Conservation (phyloP, 352 stramenopile species). For the Elongisporangium anandrum region DNA sequence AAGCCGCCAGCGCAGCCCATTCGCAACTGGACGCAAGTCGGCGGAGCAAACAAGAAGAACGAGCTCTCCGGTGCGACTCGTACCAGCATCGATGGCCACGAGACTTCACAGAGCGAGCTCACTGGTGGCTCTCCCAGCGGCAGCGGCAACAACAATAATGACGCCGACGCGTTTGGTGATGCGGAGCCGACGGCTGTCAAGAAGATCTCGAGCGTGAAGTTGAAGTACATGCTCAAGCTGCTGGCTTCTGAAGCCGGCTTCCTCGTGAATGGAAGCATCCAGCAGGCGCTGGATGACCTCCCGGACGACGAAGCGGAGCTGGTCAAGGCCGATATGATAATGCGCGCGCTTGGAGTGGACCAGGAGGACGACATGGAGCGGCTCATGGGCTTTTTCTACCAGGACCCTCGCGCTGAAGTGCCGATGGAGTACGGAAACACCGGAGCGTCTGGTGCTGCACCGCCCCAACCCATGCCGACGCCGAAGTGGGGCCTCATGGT, state of each 20-base stretch:
- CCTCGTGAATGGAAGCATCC: slow-evolving; percentile 76
- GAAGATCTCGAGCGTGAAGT: slow-evolving; percentile 75
- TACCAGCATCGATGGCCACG: slow-evolving; percentile 2
- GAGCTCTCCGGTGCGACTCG: slow-evolving; percentile 4
- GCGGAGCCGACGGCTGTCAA: slow-evolving; percentile 34
- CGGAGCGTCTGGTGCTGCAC: slow-evolving; percentile 3
- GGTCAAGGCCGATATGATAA: slow-evolving; percentile 85
- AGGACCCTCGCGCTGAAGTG: slow-evolving; percentile 58
- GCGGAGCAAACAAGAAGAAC: slow-evolving; percentile 21
- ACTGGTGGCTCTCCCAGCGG: slow-evolving; percentile 7
- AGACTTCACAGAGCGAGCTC: slow-evolving; percentile 1
- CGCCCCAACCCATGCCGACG: slow-evolving; percentile 12
- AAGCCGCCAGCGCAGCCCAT: slow-evolving; percentile 49
- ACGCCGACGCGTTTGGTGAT: slow-evolving; percentile 49
- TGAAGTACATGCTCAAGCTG: slow-evolving; percentile 89
- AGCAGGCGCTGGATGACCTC: slow-evolving; percentile 71
- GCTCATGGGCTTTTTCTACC: slow-evolving; percentile 76
- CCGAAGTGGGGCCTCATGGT: slow-evolving; percentile 68
- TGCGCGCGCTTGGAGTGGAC: slow-evolving; percentile 80
- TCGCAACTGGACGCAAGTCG: slow-evolving; percentile 37
- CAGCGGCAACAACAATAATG: slow-evolving; percentile 15
- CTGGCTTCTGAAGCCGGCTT: slow-evolving; percentile 85
- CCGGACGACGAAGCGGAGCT: slow-evolving; percentile 77
- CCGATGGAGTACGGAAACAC: slow-evolving; percentile 20
- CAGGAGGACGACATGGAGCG: slow-evolving; percentile 85